These are phyloP conservation scores for Cercospora janseana DNA, from an alignment of 2,329 filamentous ascomycete species.

Conservation along the genomic window DNA sequence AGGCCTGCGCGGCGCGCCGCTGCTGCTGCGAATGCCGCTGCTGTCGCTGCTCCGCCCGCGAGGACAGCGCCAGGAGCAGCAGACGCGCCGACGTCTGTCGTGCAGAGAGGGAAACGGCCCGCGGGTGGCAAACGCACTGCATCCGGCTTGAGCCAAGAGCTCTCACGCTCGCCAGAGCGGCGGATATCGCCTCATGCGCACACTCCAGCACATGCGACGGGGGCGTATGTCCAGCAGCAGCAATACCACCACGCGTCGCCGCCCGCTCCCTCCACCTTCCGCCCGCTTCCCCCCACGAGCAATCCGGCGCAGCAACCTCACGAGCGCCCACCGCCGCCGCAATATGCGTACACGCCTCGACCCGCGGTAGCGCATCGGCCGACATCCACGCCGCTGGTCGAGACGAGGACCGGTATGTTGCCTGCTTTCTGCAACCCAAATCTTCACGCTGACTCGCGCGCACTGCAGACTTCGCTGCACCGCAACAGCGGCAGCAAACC, in stretches of 20 bases:
- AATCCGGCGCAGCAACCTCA: slow-evolving; percentile 20
- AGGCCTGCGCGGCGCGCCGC: background rate
- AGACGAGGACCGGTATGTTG: slow-evolving; percentile 47
- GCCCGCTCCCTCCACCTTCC: slow-evolving; percentile 25
- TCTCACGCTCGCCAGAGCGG: slow-evolving; percentile 36
- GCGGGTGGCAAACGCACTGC: slow-evolving; percentile 36
- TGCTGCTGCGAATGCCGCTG: background rate
- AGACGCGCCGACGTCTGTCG: slow-evolving; percentile 29
- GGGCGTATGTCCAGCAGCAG: slow-evolving; percentile 14
- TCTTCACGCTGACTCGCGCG: slow-evolving; percentile 20
- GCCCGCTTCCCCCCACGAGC: slow-evolving; percentile 29
- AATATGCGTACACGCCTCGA: slow-evolving; percentile 23
- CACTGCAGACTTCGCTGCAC: slow-evolving; percentile 46
- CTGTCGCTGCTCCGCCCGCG: background rate
- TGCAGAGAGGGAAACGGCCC: slow-evolving; percentile 16
- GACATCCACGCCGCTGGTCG: slow-evolving; percentile 49
- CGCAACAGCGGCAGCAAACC: slow-evolving; percentile 48
- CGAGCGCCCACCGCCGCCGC: slow-evolving; percentile 2
- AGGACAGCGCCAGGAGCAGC: slow-evolving; percentile 36
- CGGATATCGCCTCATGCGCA: slow-evolving; percentile 25
- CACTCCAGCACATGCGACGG: slow-evolving; percentile 15
- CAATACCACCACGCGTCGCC: slow-evolving; percentile 15
- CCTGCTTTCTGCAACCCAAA: background rate
- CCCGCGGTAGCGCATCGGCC: slow-evolving; percentile 38
- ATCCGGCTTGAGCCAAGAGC: slow-evolving; percentile 47